Base-by-base conservation (phyloP, 768 basidiomycete species). In the Phaffia tasmanica region DNA sequence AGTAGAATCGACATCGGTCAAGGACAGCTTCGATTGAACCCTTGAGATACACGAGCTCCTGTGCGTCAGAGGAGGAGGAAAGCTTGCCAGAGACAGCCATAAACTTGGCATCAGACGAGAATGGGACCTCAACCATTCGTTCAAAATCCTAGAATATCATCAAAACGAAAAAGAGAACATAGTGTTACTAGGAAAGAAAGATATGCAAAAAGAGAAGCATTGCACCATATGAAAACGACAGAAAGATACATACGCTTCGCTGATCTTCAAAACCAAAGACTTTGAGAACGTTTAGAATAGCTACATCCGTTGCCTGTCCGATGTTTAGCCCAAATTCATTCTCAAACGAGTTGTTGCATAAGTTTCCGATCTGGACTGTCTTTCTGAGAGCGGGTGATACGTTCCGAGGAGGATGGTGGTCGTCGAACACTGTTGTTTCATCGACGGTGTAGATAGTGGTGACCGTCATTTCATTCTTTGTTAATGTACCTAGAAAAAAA, bases 391-490 rank as follows among this genome's bases (percentile, higher is more conserved):
- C 76, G 14, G 79, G 76, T 30, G 73, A 59, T 16, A 27, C 29
- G 4, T 23, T 15, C 6, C 2, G 9, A 5, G 59, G 19, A 32
- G 25, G 15, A 15, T 74, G 65, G n/a, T 27, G 46, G 46, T 61
- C 59, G 67, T 88, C 85, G 25, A 94, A 75, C 57, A 80, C 80
- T 29, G 89, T 74, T 3, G 80, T 79, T 74, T 95, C 93, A 71
- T 95, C 93, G 8, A 94, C 87, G 0, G 85, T 80, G 75, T 95
- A 97, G 11, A 86, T 80, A 70, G 92, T 86, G 0, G 85, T 88
- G 1, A 95, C 89, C 0, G 91, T 95, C 79, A 94, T 91, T 72
- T 94, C 91, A 75, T 98, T 98, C 76, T 85, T 91, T 1, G 93
- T 98, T 69, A 97, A 77, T 0, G 93, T 98, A 23, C 92, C 89